Evolutionary conservation across 164 flowering plant genomes (phyloP), one percentile per base, ranked within the genome.

Genomic region (Berberis thunbergii): DNA sequence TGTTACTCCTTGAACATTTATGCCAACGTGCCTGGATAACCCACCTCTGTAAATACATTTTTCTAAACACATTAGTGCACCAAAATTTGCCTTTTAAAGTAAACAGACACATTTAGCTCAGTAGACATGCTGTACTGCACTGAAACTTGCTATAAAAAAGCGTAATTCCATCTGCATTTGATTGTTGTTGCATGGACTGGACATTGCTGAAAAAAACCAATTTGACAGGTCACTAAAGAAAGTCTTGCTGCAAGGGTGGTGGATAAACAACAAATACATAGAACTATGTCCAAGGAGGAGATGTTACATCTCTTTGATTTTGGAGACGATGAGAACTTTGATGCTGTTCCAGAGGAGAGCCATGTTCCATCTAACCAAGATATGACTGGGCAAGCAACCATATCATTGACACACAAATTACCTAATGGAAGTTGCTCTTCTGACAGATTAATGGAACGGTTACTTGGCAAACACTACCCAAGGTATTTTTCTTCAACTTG

Each of bases 211-310:
- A 45, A 44, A 13, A 45, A 41, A 41, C 55, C 67, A 46, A 41
- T 45, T 26, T 48, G 65, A 67, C 78, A 91, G 98, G 98, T 94
- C 62, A 88, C 91, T 40, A 95, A 95, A 80, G 99, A 91, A 77
- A 91, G 99, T 7, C 96, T 95, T 67, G 90, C 99, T 75, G 99
- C 99, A 49, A 85, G 98, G 74, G 99, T 95, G 60, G 97, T 95
- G 49, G 99, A 95, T 81, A 86, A 83, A 76, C 99, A 95, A 65
- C 99, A 95, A 80, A 81, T 95, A 57, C 82, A 84, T 65, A 76
- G 99, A 75, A 89, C 92, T 39, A 95, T 95, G 75, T 91, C 99
- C 39, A 91, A 83, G 74, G 99, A 95, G 74, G 99, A 91, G 75
- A 83, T 91, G 82, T 72, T 86, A 64, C 97, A 91, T 81, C 86